Percentiles rank a stretch among this genome's conserved stretches.
Evolutionary conservation across 1,284 basidiomycete species (phyloP).

Genomic region (Leccinum fuscescens): DNA sequence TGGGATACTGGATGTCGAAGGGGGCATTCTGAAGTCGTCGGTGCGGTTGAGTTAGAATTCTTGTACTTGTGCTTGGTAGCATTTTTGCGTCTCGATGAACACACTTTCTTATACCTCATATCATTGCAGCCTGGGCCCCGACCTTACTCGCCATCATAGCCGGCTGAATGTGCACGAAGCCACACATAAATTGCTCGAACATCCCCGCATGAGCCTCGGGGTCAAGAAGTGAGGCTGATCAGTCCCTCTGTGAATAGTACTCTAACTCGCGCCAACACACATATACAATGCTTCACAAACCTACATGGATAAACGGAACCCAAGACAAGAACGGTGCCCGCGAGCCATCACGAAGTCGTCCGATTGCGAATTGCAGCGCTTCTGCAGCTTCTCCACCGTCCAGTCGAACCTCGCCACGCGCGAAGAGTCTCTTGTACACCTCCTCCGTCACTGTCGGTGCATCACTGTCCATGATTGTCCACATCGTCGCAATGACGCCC

Average conservation of each 20-base stretch:
- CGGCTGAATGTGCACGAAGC: too few relatives aligned
- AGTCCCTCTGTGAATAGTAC: too few relatives aligned
- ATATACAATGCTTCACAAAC: not conserved
- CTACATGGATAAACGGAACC: not conserved
- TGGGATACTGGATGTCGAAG: conserved; percentile 9
- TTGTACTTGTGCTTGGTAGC: not conserved
- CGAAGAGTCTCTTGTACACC: not conserved
- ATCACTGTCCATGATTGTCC: not conserved
- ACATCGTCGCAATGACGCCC: not conserved
- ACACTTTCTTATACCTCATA: too few relatives aligned
- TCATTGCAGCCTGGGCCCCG: too few relatives aligned
- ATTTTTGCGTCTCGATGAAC: too few relatives aligned
- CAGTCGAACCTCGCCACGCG: not conserved
- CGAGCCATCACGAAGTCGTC: not conserved
- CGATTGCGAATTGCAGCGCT: not conserved
- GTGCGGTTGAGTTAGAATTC: not conserved
- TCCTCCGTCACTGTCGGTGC: not conserved
- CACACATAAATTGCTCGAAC: too few relatives aligned
- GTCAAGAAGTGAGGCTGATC: too few relatives aligned
- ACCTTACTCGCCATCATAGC: too few relatives aligned
- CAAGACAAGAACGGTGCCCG: not conserved
- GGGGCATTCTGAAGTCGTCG: not conserved
- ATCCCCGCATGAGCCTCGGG: too few relatives aligned
- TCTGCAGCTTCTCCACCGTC: not conserved
- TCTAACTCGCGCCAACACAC: too few relatives aligned